phyloP scores from a whole-genome alignment of 1,284 basidiomycete genomes.

The Hemileia vastatrix region DNA sequence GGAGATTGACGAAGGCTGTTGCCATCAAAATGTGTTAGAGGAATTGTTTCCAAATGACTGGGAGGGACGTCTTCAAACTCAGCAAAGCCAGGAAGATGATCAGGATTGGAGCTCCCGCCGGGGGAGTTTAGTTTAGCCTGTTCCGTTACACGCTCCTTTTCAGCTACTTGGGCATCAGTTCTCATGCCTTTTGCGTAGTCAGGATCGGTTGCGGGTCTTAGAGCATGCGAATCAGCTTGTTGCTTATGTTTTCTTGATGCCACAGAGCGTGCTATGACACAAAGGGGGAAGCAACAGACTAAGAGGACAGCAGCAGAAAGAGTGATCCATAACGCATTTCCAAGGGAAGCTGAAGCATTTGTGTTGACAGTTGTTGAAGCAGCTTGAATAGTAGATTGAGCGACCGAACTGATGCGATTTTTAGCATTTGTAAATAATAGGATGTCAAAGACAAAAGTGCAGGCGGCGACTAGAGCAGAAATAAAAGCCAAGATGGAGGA shows the following conservation, averaged over 20 bases:
- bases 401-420: too few species aligned
- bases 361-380: not conserved
- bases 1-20: not conserved
- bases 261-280: not conserved
- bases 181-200: constrained; percentile 2
- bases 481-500: constrained; percentile 4
- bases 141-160: constrained; percentile 4
- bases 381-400: constrained; percentile 1
- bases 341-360: constrained; percentile 4
- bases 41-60: not conserved
- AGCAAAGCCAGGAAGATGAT: constrained; percentile 4
- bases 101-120: too few species aligned
- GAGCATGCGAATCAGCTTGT: not conserved
- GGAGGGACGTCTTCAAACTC: constrained; percentile 10
- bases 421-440: too few species aligned
- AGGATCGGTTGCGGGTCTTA: constrained; percentile 3
- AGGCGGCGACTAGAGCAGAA: not conserved
- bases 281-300: not conserved
- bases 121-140: not conserved
- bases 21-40: not conserved
- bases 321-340: constrained; percentile 11
- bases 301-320: constrained; percentile 6
- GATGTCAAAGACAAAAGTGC: constrained; percentile 14
- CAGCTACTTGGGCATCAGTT: constrained; percentile 2
- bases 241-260: not conserved